These are phyloP conservation scores for Fusarium liriodendri DNA, from an alignment of 2,329 filamentous ascomycete genomes.

Conservation along the genomic window DNA sequence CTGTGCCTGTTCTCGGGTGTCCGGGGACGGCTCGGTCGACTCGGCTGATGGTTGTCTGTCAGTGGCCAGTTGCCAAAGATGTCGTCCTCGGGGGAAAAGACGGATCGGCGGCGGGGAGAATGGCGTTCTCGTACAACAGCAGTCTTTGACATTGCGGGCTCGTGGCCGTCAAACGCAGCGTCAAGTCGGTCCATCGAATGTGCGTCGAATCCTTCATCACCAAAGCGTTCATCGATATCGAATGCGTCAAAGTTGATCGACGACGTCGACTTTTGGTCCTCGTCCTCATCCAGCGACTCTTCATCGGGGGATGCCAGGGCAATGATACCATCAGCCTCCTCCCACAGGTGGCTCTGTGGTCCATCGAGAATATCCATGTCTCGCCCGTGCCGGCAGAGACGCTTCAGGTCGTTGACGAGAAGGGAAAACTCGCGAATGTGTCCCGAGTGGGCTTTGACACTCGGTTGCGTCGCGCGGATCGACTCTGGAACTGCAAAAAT, in stretches of 20 bases:
- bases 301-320: conserved; percentile 79
- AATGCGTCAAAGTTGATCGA: conserved; percentile 54
- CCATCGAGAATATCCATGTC: conserved; percentile 74
- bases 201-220: conserved; percentile 61
- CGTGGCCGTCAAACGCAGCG: conserved; percentile 55
- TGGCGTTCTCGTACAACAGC: conserved; percentile 66
- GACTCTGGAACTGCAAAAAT: conserved; percentile 71
- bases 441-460: conserved; percentile 85
- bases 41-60: conserved; percentile 48
- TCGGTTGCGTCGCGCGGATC: conserved; percentile 84
- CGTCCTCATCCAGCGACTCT: conserved; percentile 58
- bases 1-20: conserved; percentile 52
- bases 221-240: conserved; percentile 57
- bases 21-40: conserved; percentile 55
- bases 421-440: conserved; percentile 84
- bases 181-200: conserved; percentile 57
- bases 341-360: conserved; percentile 72
- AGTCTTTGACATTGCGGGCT: conserved; percentile 59
- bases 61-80: conserved; percentile 69
- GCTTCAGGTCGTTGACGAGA: conserved; percentile 85
- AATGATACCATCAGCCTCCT: conserved; percentile 88
- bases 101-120: conserved; percentile 66
- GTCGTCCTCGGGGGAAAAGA: conserved; percentile 74
- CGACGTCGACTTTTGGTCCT: conserved; percentile 52
- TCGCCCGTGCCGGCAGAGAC: conserved; percentile 76